Conservation (phyloP, 768 basidiomycete genomes). For the Pisolithus sp. region DNA sequence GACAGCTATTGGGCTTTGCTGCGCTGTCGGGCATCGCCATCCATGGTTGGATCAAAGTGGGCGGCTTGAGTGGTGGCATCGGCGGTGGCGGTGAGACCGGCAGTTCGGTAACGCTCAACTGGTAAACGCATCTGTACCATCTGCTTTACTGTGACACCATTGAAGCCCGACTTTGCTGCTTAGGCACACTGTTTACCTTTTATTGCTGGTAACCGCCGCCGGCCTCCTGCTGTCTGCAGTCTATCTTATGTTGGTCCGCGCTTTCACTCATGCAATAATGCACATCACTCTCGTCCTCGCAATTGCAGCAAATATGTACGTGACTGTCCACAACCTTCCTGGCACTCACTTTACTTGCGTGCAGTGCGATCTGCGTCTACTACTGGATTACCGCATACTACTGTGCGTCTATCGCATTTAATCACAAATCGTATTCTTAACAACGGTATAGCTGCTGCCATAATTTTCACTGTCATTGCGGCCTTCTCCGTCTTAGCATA, state of each 20-base stretch:
- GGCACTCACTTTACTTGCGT: background rate
- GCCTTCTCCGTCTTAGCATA: constrained; percentile 70
- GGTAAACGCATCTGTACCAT: constrained; percentile 31
- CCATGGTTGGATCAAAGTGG: constrained; percentile 51
- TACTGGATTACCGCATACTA: constrained; percentile 69
- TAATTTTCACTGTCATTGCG: constrained; percentile 79
- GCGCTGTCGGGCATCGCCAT: constrained; percentile 63
- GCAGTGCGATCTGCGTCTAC: constrained; percentile 66
- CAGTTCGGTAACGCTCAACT: constrained; percentile 56
- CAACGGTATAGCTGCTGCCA: constrained; percentile 56
- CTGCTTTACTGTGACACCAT: background rate
- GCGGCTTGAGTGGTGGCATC: constrained; percentile 69
- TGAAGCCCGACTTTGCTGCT: background rate
- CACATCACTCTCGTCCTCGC: constrained; percentile 66
- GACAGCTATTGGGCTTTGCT: constrained; percentile 60
- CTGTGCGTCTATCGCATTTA: constrained; percentile 39
- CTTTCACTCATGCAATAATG: constrained; percentile 71
- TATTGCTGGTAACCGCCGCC: constrained; percentile 65
- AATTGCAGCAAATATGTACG: constrained; percentile 58
- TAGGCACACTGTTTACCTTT: constrained; percentile 71
- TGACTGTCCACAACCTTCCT: constrained; percentile 6
- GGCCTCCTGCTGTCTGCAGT: constrained; percentile 58
- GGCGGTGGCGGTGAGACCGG: constrained; percentile 47
- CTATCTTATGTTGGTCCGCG: constrained; percentile 65
- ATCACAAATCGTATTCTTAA: background rate